Percentiles rank a stretch among this genome's conserved stretches.
Conservation (phyloP, 345 rosid species). For the Barbarea vulgaris region DNA sequence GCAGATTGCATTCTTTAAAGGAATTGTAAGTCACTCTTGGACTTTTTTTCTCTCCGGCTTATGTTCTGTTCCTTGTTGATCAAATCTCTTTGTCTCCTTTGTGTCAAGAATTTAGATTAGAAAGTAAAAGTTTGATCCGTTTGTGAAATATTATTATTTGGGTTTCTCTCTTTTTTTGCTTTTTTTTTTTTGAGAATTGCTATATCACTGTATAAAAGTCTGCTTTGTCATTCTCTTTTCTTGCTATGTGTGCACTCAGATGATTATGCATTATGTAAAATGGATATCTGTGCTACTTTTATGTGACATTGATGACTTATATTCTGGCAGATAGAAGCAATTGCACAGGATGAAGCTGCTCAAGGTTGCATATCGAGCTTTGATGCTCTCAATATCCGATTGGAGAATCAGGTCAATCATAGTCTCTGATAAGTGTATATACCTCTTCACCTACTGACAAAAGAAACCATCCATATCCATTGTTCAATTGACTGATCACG, state of each 20-base stretch:
- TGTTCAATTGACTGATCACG: background rate
- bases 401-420: conserved; percentile 73
- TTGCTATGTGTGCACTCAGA: background rate
- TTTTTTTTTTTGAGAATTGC: background rate
- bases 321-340: conserved; percentile 66
- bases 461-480: background rate
- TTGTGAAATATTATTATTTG: background rate
- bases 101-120: background rate
- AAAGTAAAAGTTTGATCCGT: background rate
- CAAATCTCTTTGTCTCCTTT: background rate
- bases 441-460: background rate
- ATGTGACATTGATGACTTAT: conserved; percentile 1
- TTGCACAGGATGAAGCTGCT: conserved; percentile 68
- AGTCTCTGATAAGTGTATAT: conserved; percentile 10
- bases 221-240: background rate
- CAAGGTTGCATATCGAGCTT: conserved; percentile 69
- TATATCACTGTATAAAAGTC: background rate
- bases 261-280: background rate
- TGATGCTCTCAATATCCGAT: conserved; percentile 68
- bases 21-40: conserved; percentile 61
- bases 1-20: conserved; percentile 81
- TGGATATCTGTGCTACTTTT: background rate
- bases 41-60: background rate
- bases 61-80: background rate
- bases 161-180: background rate